Conservation (phyloP, 2,329 filamentous ascomycete species). For the Nothopassalora personata region DNA sequence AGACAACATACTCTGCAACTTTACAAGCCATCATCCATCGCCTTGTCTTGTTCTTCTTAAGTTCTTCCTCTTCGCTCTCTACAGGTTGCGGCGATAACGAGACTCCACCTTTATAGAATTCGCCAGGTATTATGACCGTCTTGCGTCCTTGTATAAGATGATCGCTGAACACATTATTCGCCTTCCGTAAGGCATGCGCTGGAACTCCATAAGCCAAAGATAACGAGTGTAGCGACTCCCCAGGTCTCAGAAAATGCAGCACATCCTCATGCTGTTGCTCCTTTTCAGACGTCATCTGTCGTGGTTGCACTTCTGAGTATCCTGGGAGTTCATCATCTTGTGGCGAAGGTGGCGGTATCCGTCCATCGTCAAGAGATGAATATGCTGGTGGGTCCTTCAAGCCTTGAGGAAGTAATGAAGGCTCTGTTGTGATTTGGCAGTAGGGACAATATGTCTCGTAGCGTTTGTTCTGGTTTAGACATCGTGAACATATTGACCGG, state of each 20-base stretch:
- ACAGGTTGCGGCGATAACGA: conserved; percentile 65
- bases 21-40: conserved; percentile 77
- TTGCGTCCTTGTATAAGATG: conserved; percentile 64
- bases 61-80: conserved; percentile 70
- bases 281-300: conserved; percentile 32
- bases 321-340: conserved; percentile 40
- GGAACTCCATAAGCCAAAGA: conserved; percentile 69
- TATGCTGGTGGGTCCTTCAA: conserved; percentile 66
- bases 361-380: conserved; percentile 25
- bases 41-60: conserved; percentile 63
- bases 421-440: conserved; percentile 64
- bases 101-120: conserved; percentile 61
- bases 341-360: conserved; percentile 7
- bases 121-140: conserved; percentile 65
- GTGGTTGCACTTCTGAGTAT: conserved; percentile 33
- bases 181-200: conserved; percentile 54
- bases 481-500: conserved; percentile 65
- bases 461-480: conserved; percentile 63
- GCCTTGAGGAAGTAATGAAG: conserved; percentile 58
- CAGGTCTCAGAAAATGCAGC: conserved; percentile 68
- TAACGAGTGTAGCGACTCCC: conserved; percentile 63
- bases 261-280: conserved; percentile 53
- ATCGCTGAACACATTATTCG: conserved; percentile 67
- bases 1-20: conserved; percentile 61
- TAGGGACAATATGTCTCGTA: conserved; percentile 66